Base-by-base conservation (phyloP, 345 rosid species). In the Eucalyptus pauciflora region DNA sequence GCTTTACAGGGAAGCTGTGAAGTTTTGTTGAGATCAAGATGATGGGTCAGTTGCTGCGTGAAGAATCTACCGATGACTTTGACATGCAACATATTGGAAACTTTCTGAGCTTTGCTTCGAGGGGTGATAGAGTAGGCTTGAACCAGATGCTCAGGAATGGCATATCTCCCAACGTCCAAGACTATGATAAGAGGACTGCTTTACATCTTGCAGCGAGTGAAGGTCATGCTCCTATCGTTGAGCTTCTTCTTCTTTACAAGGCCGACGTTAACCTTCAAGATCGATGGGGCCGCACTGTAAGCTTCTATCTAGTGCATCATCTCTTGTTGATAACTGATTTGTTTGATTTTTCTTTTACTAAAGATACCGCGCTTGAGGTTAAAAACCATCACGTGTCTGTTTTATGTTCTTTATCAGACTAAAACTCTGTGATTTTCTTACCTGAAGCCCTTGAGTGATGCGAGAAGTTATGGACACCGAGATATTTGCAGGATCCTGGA, bases 401-500 rank as follows among this genome's bases (percentile, higher is more conserved):
- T 80, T 33, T 3, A n/a, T 33, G 12, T 29, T 67, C 31, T 41
- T n/a, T 58, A 85, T 46, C 37, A 46, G 54, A 85, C n/a, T 50
- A 85, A 85, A 50, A 37, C 2, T 46, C 51, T 46, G 27, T 50
- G 33, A 25, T 46, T 85, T n/a, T 85, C 86, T 85, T 76, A 76
- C 46, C 48, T 37, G 83, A 83, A 95, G 97, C 96, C 96, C 86
- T 92, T 95, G 92, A 93, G 94, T 85, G 95, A 95, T 92, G 95
- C 97, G 69, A 93, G 94, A 90, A 92, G 90, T 15, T 95, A 93
- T 50, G 92, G 93, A 25, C 95, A 95, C 85, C 91, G 94, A 54
- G 96, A 94, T 89, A 95, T 95, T 51, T 94, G 97, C 92, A 93
- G 97, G 91, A 92, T 95, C 86, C 92, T 95, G 16, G 95, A 95